Evolutionary conservation across 2,329 filamentous ascomycete species (phyloP).

Genomic region (Celoporthe dispersa): DNA sequence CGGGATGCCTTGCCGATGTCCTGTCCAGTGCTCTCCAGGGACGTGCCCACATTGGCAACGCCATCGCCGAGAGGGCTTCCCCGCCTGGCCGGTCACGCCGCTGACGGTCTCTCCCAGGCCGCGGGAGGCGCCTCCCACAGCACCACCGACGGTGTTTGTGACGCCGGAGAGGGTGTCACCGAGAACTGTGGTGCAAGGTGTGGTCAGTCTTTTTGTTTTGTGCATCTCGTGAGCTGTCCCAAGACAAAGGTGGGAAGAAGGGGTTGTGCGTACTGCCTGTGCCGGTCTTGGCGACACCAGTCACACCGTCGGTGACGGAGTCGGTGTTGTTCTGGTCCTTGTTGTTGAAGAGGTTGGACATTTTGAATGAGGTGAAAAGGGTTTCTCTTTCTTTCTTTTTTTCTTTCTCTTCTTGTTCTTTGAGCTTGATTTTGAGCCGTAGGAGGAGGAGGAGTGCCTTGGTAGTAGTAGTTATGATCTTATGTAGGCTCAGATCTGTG

Average conservation of each 20-base stretch:
- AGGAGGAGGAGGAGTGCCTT: neutral
- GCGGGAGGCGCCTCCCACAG: conserved; percentile 24
- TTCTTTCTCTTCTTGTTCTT: neutral
- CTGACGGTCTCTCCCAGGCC: conserved; percentile 26
- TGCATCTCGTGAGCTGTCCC: neutral
- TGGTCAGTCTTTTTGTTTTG: neutral
- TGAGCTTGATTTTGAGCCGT: neutral
- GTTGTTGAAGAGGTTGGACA: conserved; percentile 26
- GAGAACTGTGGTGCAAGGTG: neutral
- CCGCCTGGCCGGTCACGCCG: conserved; percentile 22
- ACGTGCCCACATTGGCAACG: conserved; percentile 25
- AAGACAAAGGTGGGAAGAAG: no score
- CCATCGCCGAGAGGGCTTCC: conserved; percentile 28
- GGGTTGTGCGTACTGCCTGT: conserved; percentile 23
- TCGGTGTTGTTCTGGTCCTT: conserved; percentile 21
- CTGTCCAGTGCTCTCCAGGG: conserved; percentile 23
- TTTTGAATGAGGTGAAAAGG: conserved; percentile 4
- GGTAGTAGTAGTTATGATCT: neutral
- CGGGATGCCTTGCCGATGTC: conserved; percentile 20
- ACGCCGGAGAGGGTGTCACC: conserved; percentile 26
- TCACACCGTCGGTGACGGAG: conserved; percentile 23
- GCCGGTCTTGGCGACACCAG: conserved; percentile 27
- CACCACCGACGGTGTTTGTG: conserved; percentile 27
- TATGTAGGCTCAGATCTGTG: neutral
- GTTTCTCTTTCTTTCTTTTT: no score